Evolutionary conservation across 23 red algal genomes (phyloP).

Genomic region (Gracilaria caudata): DNA sequence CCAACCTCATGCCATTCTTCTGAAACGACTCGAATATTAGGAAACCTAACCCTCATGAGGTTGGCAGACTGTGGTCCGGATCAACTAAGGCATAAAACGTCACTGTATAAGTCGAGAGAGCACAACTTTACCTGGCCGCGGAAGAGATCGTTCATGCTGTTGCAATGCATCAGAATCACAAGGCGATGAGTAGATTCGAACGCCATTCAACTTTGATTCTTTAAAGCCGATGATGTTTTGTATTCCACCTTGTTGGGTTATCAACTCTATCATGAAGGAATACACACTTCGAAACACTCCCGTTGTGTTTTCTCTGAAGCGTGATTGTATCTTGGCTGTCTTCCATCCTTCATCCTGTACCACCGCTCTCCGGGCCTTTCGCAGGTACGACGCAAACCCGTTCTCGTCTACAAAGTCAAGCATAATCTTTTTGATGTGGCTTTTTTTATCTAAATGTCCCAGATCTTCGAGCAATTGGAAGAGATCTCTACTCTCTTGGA

Average conservation of each 20-base stretch:
- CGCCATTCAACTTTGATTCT: neutral
- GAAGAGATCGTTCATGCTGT: neutral
- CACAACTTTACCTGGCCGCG: neutral
- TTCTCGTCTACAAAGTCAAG: neutral
- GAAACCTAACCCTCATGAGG: constrained; percentile 10
- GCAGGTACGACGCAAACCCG: neutral
- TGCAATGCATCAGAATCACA: neutral
- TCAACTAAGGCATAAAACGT: neutral
- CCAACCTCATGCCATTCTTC: constrained; percentile 17
- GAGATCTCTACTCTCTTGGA: neutral
- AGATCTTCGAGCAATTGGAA: neutral
- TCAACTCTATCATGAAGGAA: neutral
- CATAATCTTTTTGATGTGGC: neutral
- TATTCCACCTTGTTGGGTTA: neutral
- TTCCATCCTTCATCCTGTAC: neutral
- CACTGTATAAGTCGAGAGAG: constrained; percentile 10
- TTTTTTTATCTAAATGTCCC: neutral
- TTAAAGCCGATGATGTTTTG: neutral
- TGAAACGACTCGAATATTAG: neutral
- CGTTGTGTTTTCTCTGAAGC: neutral
- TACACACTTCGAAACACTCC: neutral
- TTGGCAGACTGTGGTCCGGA: constrained; percentile 13
- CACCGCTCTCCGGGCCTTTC: neutral
- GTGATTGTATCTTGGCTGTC: neutral
- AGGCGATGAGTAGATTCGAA: neutral